These are phyloP conservation scores for Candida sojae DNA, from an alignment of 1,139 yeast genomes.

Conservation along the genomic window DNA sequence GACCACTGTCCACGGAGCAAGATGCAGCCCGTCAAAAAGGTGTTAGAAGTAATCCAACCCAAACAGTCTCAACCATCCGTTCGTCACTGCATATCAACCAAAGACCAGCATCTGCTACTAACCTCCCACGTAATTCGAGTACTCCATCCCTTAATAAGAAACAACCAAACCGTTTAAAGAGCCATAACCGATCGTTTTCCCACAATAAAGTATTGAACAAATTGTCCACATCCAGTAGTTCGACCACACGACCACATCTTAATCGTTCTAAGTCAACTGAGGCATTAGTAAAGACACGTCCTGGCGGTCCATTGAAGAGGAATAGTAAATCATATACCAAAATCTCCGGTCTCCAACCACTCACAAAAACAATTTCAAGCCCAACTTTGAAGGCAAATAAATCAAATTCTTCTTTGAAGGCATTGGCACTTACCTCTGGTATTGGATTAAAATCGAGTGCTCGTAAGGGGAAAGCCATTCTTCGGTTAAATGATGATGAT, in stretches of 20 bases:
- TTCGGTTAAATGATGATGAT: slow-evolving; percentile 36
- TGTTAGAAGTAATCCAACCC: slow-evolving; percentile 1
- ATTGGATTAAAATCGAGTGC: slow-evolving; percentile 42
- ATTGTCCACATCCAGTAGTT: slow-evolving; percentile 16
- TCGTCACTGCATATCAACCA: slow-evolving; percentile 8
- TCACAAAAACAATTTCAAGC: slow-evolving; percentile 39
- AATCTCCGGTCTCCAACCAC: slow-evolving; percentile 38
- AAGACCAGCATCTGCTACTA: slow-evolving; percentile 13
- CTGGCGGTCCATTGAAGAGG: slow-evolving; percentile 28
- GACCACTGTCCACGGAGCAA: slow-evolving; percentile 7
- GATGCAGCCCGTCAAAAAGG: slow-evolving; percentile 10
- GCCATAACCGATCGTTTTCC: slow-evolving; percentile 33
- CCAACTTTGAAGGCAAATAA: slow-evolving; percentile 32
- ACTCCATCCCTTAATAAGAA: slow-evolving; percentile 9
- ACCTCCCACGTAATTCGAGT: slow-evolving; percentile 9
- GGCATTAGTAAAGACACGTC: slow-evolving; percentile 30
- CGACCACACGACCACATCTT: slow-evolving; percentile 31
- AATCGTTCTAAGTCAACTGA: slow-evolving; percentile 48
- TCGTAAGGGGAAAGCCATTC: slow-evolving; percentile 42
- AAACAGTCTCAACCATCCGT: slow-evolving; percentile 1
- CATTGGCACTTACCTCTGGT: slow-evolving; percentile 17
- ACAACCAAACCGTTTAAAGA: slow-evolving; percentile 9
- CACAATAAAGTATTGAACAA: slow-evolving; percentile 29
- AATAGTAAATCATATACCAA: slow-evolving; percentile 42
- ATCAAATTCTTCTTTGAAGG: slow-evolving; percentile 39